Base-by-base conservation (phyloP, 306 rosid species). In the Oxytropis ochrocephala region DNA sequence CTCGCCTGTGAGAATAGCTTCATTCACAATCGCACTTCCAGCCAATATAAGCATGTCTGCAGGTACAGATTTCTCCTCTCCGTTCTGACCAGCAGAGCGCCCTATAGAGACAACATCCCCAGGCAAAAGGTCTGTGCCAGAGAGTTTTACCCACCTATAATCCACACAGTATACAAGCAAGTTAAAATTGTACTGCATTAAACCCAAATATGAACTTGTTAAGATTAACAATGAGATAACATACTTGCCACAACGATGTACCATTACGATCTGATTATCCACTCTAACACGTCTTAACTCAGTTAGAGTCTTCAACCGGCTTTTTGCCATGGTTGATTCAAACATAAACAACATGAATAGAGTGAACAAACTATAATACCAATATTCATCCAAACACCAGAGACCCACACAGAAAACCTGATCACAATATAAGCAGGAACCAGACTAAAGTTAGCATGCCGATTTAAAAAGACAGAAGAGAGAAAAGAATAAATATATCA, bases 1-100 rank as follows among this genome's bases (percentile, higher is more conserved):
- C 88, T 95, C 99, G 84, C 99, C 99, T 42, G 99, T 95, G 77
- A 95, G 99, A 81, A 95, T 91, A 69, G 97, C 99, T 80, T 95
- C 99, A 72, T 95, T 95, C 69, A 80, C 99, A 78, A 95, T 95
- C 35, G 89, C 96, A 78, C 86, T 95, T 77, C 99, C 99, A 67
- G 97, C 95, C 83, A 95, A 87, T 66, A 95, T 72, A 75, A 95
- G 97, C 99, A 95, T 91, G 85, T 95, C 99, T 48, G 97, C 99
- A 21, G 99, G 95, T 75, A 91, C 97, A 80, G 92, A 83, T 82
- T 88, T 95, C 84, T 95, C 99, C 78, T 91, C 99, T 21, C 97
- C 98, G 74, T 77, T 84, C 70, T 67, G 92, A 66, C 89, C 91
- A 53, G 96, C 75, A 63, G 96, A 80, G 61, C 99, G 96, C 24